These are phyloP conservation scores for Pythium utonaiense DNA, from an alignment of 352 stramenopile species.

Conservation along the genomic window DNA sequence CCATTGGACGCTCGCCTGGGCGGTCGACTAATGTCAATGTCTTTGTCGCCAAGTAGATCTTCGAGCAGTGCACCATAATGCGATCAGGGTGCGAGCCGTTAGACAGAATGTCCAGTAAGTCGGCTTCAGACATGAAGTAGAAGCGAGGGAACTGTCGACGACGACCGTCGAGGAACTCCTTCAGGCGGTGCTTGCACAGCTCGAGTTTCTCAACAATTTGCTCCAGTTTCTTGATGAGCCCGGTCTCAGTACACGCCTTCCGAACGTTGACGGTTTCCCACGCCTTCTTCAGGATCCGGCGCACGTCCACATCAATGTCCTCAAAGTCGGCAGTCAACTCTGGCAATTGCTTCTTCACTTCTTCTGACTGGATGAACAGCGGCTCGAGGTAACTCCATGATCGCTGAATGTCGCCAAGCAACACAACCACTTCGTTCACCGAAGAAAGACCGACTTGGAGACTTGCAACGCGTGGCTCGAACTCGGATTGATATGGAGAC, in stretches of 20 bases:
- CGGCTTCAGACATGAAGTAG: constrained; percentile 88
- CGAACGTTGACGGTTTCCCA: constrained; percentile 90
- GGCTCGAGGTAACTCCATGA: constrained; percentile 96
- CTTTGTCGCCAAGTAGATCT: constrained; percentile 95
- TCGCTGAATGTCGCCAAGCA: constrained; percentile 94
- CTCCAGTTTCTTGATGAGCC: constrained; percentile 90
- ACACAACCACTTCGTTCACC: constrained; percentile 91
- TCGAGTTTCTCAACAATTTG: constrained; percentile 92
- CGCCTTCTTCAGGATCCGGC: constrained; percentile 77
- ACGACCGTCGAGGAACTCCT: constrained; percentile 94
- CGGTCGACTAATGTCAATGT: constrained; percentile 83
- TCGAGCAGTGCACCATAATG: constrained; percentile 94
- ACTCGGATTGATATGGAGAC: constrained; percentile 94
- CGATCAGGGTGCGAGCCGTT: constrained; percentile 93
- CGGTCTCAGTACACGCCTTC: constrained; percentile 84
- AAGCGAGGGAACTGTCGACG: constrained; percentile 94
- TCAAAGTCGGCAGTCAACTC: constrained; percentile 93
- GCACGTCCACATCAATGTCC: constrained; percentile 92
- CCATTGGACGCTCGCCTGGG: constrained; percentile 64
- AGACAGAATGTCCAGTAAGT: constrained; percentile 95
- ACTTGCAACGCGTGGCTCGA: constrained; percentile 88
- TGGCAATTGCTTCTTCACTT: constrained; percentile 95
- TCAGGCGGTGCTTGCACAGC: constrained; percentile 92
- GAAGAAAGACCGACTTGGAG: constrained; percentile 86
- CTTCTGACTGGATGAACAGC: constrained; percentile 94